Percentiles rank a stretch among this genome's conserved stretches.
phyloP scores from a whole-genome alignment of 176 grass and related monocot species.

The Dendrocalamus sinicus region DNA sequence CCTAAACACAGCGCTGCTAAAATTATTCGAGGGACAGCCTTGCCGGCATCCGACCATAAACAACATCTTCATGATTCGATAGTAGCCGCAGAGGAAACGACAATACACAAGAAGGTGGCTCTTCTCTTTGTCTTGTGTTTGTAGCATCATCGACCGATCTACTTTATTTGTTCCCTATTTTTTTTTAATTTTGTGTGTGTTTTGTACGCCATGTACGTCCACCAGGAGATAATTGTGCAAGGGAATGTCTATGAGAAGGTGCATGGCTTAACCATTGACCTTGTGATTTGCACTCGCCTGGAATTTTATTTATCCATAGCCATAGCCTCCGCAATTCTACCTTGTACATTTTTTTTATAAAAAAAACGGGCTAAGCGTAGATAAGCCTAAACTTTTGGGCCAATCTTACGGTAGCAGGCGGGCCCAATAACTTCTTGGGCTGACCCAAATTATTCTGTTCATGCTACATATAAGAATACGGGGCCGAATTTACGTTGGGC shows the following conservation, averaged over 20 bases:
- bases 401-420: background rate
- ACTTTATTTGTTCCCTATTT: too few relatives aligned
- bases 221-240: too few relatives aligned
- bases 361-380: background rate
- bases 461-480: background rate
- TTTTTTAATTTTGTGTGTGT: too few relatives aligned
- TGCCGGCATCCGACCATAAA: background rate
- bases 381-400: background rate
- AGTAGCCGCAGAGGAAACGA: background rate
- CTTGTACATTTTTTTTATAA: background rate
- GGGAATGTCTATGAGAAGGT: too few relatives aligned
- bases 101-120: background rate
- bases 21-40: background rate
- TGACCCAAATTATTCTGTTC: background rate
- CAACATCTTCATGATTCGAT: background rate
- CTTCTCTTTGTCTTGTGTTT: background rate
- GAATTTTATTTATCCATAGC: too few relatives aligned
- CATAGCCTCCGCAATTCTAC: too few relatives aligned
- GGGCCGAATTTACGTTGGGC: background rate
- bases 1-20: background rate
- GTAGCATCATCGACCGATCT: background rate
- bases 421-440: background rate
- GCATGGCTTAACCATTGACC: too few relatives aligned
- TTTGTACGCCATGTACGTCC: too few relatives aligned
- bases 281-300: too few relatives aligned